Base-by-base conservation (phyloP, 176 grass and related monocot species). In the Pharus latifolius region DNA sequence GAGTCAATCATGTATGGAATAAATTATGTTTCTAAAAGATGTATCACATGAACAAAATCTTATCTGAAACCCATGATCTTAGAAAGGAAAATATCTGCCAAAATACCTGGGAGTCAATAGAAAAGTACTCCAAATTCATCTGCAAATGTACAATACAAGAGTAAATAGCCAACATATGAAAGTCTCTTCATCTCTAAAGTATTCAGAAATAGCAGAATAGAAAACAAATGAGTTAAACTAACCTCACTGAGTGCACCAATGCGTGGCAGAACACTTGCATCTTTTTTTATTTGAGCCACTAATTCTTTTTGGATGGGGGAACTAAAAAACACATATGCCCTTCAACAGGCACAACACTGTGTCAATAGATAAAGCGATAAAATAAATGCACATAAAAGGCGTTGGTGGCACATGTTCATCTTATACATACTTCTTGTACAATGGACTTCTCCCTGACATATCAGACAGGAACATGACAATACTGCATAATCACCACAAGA, bases 381-480 rank as follows among this genome's bases (percentile, higher is more conserved):
- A 68, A 63, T 49, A 62, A 47, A 42, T 80, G 50, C 54, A 45
- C 3, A 61, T 41, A 77, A 40, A 33, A 41, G 56, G 6, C 16
- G 45, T 69, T 63, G 41, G 50, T 37, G 38, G 27, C 23, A 16
- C 24, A 35, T 16, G 63, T 77, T 33, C n/a, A 16, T 68, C 23
- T 71, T 3, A 61, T 37, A 85, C 92, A 78, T 96, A 96, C 92
- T 96, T 96, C 60, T 88, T 96, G 70, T 96, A 96, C 66, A 96
- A 67, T 51, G 92, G 71, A 65, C 27, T 83, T 84, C 65, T 91
- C 65, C 92, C 92, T 40, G 92, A 88, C 92, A 96, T 96, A 54
- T 96, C 85, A 0, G 88, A 85, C 78, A 96, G 61, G 67, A 96
- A 96, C 77, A 88, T 78, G 12, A 38, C 24, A 77, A 91, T 58